Evolutionary conservation across 495 filamentous ascomycete genomes (phyloP).

Genomic region (Talaromyces trachyspermus): DNA sequence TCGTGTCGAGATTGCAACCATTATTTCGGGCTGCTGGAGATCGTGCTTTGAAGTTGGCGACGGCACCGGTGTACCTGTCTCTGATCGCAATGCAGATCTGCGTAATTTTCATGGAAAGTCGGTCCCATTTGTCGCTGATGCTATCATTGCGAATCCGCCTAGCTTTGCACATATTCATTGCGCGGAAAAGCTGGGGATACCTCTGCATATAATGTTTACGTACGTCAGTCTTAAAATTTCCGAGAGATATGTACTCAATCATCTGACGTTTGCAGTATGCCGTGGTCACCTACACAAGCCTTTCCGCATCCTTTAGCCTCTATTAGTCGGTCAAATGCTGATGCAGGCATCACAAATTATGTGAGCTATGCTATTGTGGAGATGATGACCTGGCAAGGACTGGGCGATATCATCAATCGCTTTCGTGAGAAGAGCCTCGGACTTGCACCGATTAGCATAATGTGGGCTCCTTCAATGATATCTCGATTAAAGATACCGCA

Average conservation of each 20-base stretch:
- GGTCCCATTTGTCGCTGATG: conserved; percentile 70
- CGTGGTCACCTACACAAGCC: conserved; percentile 45
- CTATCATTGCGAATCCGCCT: conserved; percentile 79
- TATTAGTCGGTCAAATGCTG: conserved; percentile 42
- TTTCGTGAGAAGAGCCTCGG: conserved; percentile 59
- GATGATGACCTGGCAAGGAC: conserved; percentile 73
- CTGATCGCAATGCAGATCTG: conserved; percentile 26
- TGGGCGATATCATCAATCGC: conserved; percentile 69
- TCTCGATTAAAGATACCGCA: conserved; percentile 62
- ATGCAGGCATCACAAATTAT: conserved; percentile 57
- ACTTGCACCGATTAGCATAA: conserved; percentile 57
- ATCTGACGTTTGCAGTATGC: conserved; percentile 48
- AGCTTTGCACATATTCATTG: conserved; percentile 77
- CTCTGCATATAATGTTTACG: conserved; percentile 80
- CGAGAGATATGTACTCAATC: too few species aligned
- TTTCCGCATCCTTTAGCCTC: conserved; percentile 53
- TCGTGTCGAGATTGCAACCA: conserved; percentile 59
- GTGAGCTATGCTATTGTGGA: conserved; percentile 70
- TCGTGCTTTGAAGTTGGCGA: conserved; percentile 62
- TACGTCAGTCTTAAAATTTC: conserved; percentile 22
- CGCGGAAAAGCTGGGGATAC: conserved; percentile 72
- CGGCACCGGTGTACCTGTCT: conserved; percentile 45
- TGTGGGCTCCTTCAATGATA: conserved; percentile 59
- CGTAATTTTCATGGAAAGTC: conserved; percentile 27
- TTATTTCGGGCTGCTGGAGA: conserved; percentile 72